Evolutionary conservation across 192 early-diverging fungal genomes (phyloP), one percentile per base, ranked within the genome.

Genomic region (Mortierella hygrophila): DNA sequence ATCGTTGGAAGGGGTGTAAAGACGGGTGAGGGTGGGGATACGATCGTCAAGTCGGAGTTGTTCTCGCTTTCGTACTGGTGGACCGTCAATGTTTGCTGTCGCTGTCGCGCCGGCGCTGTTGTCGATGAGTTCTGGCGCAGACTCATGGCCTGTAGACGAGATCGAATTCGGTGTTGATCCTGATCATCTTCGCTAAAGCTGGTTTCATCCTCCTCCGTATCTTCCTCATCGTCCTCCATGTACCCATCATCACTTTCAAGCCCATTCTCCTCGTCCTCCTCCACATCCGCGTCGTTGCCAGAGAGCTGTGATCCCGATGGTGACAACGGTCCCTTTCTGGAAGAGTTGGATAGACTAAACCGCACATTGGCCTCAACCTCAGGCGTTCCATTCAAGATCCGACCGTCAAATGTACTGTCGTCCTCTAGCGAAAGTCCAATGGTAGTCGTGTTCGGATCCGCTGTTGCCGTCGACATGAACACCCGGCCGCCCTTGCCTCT

Each of bases 201-300:
- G 9, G 72, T 70, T 21, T 76, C 68, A 29, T 81, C 80, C 10
- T 82, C 81, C 4, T 82, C 81, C 29, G 41, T 68, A 8, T 75
- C 74, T 1, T 60, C 63, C 29, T 82, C 75, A 60, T 82, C 75
- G 26, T 78, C 82, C 44, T 81, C 79, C 63, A 74, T 41, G 32
- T 74, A 74, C 3, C 79, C 79, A 35, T 82, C 79, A 65, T 65
- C 60, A 20, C 52, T 42, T 38, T 41, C 75, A 44, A 3, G 21
- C 7, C 32, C 29, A 47, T 46, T 57, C 42, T 75, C 73, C 10
- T 44, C 71, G 42, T 78, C 76, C 37, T 76, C 70, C 42, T 83
- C 82, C 21, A 75, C 82, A 44, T 85, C 83, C 0, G 83, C 78
- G 68, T 80, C 83, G 23, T 85, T 74, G 6, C 78, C 74, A 41